These are phyloP conservation scores for Vitis labrusca DNA, from an alignment of 164 flowering plant genomes.

Conservation along the genomic window DNA sequence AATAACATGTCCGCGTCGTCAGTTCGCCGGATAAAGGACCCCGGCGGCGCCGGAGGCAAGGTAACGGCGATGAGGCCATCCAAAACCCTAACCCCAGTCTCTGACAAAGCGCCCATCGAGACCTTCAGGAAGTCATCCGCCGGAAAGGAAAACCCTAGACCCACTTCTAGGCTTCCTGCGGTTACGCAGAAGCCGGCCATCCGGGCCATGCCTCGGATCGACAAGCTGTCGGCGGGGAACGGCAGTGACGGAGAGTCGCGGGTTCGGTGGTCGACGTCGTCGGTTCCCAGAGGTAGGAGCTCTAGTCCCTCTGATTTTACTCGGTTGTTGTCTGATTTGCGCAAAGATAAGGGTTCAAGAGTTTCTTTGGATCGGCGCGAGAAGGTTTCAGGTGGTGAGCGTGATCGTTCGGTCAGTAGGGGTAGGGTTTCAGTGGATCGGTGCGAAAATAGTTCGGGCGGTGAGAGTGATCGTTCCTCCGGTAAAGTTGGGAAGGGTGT, in stretches of 20 bases:
- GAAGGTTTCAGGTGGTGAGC: constrained; percentile 16
- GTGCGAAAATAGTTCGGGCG: background rate
- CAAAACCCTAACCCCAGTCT: constrained; percentile 43
- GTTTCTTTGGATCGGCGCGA: constrained; percentile 22
- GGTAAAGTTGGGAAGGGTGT: constrained; percentile 4
- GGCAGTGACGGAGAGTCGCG: constrained; percentile 21
- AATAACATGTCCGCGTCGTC: constrained; percentile 44
- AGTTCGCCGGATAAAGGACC: constrained; percentile 50
- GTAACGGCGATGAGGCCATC: constrained; percentile 28
- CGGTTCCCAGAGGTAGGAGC: constrained; percentile 81
- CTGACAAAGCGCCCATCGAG: constrained; percentile 24
- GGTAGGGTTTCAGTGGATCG: constrained; percentile 11
- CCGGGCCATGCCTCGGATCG: constrained; percentile 48
- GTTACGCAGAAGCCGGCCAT: constrained; percentile 47
- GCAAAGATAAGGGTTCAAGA: constrained; percentile 36
- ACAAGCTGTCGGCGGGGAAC: constrained; percentile 28
- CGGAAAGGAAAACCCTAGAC: constrained; percentile 58
- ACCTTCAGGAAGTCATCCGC: constrained; percentile 28
- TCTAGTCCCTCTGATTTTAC: constrained; percentile 69
- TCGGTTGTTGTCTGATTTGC: constrained; percentile 46
- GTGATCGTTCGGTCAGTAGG: constrained; percentile 6
- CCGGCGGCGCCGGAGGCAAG: constrained; percentile 40
- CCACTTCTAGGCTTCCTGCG: constrained; percentile 29
- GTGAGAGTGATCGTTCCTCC: constrained; percentile 8
- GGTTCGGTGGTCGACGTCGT: constrained; percentile 54